Evolutionary conservation across 768 basidiomycete genomes (phyloP), one percentile per base, ranked within the genome.

Genomic region (Leccinum sublutescens): DNA sequence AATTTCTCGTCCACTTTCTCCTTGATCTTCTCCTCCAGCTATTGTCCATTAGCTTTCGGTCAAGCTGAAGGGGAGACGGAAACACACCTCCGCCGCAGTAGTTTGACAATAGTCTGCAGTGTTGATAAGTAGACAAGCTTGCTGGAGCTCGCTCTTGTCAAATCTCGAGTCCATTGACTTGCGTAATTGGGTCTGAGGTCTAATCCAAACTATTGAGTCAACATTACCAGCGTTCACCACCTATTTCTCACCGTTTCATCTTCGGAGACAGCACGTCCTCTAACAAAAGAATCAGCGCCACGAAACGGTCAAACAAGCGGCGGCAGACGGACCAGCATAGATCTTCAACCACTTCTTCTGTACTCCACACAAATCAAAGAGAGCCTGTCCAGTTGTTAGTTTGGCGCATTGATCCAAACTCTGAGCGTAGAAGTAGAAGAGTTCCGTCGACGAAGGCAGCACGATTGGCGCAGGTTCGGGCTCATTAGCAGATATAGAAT

Each of bases 381-480:
- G 75, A 5, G 94, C 83, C 59, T 88, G 85, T 0, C 91, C 89
- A 1, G 87, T 92, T 10, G 92, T 95, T 4, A 97, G 78, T 67
- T 91, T 95, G 2, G 92, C 89, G 68, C 96, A 98, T 68, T 95
- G 92, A 54, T 98, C 97, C 36, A 99, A 76, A 56, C 88, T 95
- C 71, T 98, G 95, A 0, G 87, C 93, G 70, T 98, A 98, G 75
- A 97, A 94, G 72, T 95, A 97, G 78, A 98, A 99, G 17, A 99
- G 76, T 65, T 98, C 95, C 1, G 95, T 98, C 1, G 95, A 98
- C 0, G 93, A 95, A 0, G 93, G 91, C 8, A 98, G 81, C 1
- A 98, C 92, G 2, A 83, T 76, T n/a, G 82, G 79, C 1, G 83
- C 74, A 0, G 84, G 75, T 27, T 78, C 76, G 25, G 79, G 75